Conservation (phyloP, 2,329 filamentous ascomycete species). For the Capronia coronata region DNA sequence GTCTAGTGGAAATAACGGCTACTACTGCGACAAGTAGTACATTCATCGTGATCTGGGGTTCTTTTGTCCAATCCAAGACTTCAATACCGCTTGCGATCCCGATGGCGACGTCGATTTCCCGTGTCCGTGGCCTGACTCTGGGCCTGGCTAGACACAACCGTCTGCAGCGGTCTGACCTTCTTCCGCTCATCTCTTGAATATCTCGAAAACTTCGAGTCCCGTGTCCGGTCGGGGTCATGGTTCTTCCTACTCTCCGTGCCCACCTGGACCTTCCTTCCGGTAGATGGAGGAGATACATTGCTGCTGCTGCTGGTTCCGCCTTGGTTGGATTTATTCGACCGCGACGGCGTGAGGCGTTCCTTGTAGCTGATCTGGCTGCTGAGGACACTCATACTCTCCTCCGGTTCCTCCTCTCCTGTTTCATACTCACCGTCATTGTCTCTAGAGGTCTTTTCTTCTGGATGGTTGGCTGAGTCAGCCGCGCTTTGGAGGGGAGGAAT, state of each 20-base stretch:
- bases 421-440: background rate
- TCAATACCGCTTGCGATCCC: background rate
- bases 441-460: background rate
- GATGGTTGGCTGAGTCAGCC: background rate
- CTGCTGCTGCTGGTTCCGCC: background rate
- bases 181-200: background rate
- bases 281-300: background rate
- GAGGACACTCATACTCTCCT: background rate
- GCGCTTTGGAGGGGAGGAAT: background rate
- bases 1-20: no score
- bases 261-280: background rate
- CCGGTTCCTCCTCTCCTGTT: background rate
- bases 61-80: no score
- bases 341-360: background rate
- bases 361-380: background rate
- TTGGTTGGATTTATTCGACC: background rate
- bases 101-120: background rate
- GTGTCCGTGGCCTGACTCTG: background rate
- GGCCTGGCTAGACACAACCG: background rate
- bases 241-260: background rate
- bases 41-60: no score
- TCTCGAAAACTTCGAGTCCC: background rate
- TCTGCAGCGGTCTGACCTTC: background rate
- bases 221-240: background rate
- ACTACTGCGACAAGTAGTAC: no score